Conservation (phyloP, 148 eudicot species). For the Camellia lanceoleosa region DNA sequence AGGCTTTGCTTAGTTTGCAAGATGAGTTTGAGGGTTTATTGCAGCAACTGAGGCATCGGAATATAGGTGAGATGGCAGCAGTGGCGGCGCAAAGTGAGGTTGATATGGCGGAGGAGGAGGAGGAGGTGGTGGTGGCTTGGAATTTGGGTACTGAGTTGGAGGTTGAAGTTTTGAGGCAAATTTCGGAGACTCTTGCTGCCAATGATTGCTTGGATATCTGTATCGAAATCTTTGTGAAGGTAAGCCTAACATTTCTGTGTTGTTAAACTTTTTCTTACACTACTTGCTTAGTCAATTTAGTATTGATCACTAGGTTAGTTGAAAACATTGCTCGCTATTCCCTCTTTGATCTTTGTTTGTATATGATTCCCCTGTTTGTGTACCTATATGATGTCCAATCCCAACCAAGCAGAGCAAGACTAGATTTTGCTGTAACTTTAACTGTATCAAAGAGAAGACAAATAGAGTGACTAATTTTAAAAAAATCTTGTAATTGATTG, state of each 20-base stretch:
- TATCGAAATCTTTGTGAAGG: slow-evolving; percentile 53
- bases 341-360: neutral
- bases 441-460: too few relatives aligned
- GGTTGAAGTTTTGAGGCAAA: slow-evolving; percentile 36
- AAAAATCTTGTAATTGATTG: too few relatives aligned
- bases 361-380: neutral
- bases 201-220: slow-evolving; percentile 56
- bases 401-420: too few relatives aligned
- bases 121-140: slow-evolving; percentile 4
- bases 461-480: too few relatives aligned
- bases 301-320: too few relatives aligned
- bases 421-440: too few relatives aligned
- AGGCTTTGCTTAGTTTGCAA: slow-evolving; percentile 46
- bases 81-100: neutral
- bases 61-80: slow-evolving; percentile 19
- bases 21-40: slow-evolving; percentile 48
- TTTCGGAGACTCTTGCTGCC: slow-evolving; percentile 46
- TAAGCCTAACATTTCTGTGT: neutral
- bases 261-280: too few relatives aligned
- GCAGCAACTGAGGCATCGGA: slow-evolving; percentile 34
- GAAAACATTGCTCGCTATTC: neutral
- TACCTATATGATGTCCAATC: neutral
- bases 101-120: slow-evolving; percentile 6
- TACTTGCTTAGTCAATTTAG: too few relatives aligned
- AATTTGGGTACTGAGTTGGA: slow-evolving; percentile 44